These are phyloP conservation scores for Aureobasidium namibiae DNA, from an alignment of 2,329 filamentous ascomycete genomes.

Conservation along the genomic window DNA sequence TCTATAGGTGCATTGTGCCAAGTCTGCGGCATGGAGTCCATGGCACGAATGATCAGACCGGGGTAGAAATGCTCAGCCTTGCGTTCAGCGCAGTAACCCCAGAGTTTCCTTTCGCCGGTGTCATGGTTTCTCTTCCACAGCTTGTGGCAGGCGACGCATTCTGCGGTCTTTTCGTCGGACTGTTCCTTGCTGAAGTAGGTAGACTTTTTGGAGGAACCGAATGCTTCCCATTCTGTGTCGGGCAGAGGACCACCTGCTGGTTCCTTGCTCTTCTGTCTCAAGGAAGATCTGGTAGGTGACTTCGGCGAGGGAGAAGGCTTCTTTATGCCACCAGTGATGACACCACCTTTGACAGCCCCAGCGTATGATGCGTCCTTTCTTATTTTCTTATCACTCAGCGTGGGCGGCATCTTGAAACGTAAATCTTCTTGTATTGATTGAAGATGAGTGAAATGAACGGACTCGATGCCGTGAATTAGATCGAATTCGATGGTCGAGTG, in stretches of 20 bases:
- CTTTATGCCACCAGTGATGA: no score
- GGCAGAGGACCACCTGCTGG: not conserved
- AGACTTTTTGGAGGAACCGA: not conserved
- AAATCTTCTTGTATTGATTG: no score
- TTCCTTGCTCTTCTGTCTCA: not conserved
- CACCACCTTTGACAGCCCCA: not conserved
- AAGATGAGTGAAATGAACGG: no score
- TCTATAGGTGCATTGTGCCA: not conserved
- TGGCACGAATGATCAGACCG: not conserved
- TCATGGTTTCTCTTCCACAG: not conserved
- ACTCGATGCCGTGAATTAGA: no score
- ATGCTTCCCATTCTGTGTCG: not conserved
- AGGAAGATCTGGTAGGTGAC: not conserved
- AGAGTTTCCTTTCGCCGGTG: not conserved
- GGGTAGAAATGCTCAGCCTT: not conserved
- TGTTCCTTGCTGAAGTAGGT: not conserved
- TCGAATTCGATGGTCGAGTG: no score
- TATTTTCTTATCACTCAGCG: not conserved
- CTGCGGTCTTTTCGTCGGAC: not conserved
- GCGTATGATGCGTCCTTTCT: not conserved
- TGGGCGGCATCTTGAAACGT: no score
- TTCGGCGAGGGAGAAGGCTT: not conserved
- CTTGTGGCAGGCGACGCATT: not conserved
- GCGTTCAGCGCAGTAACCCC: not conserved
- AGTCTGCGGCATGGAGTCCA: not conserved